A percentile compares a stretch with the other conserved stretches of the same genome.
phyloP scores from a whole-genome alignment of 1,284 basidiomycete genomes.

The Ustilago nuda region DNA sequence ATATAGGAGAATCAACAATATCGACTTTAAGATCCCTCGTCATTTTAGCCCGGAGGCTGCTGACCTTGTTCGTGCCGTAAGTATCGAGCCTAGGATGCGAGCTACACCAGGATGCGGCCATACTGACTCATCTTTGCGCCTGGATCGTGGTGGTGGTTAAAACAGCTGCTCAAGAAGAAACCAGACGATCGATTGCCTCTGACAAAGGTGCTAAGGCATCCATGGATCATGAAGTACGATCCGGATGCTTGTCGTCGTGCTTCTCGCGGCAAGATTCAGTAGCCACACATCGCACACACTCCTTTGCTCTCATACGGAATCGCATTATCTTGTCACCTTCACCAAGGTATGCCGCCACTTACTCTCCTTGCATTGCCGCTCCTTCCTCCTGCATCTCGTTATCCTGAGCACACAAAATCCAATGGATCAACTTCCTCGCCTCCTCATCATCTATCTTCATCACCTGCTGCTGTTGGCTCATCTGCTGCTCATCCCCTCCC shows the following conservation, averaged over 20 bases:
- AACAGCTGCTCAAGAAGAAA: slow-evolving; percentile 85
- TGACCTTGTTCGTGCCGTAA: slow-evolving; percentile 56
- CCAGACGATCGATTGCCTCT: slow-evolving; percentile 86
- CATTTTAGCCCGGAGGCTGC: slow-evolving; percentile 57
- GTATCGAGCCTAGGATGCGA: slow-evolving; percentile 2
- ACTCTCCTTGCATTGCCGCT: background rate
- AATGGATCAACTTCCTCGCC: slow-evolving; percentile 17
- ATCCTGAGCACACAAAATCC: slow-evolving; percentile 23
- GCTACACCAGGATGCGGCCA: background rate
- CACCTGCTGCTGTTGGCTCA: background rate
- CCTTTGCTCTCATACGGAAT: background rate
- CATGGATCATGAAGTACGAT: slow-evolving; percentile 88
- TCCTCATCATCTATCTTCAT: slow-evolving; percentile 14
- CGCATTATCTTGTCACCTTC: slow-evolving; percentile 12
- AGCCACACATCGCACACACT: background rate
- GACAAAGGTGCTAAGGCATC: slow-evolving; percentile 83
- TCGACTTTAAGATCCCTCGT: slow-evolving; percentile 60
- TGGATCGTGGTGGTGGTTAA: background rate
- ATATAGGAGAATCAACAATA: slow-evolving; percentile 59
- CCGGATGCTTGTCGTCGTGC: slow-evolving; percentile 59
- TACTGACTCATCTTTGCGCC: background rate
- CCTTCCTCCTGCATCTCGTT: background rate
- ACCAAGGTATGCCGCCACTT: background rate
- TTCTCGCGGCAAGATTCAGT: slow-evolving; percentile 41
- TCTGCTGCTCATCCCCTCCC: slow-evolving; percentile 1